These are phyloP conservation scores for Hydnomerulius pinastri DNA, from an alignment of 768 basidiomycete genomes.

Conservation along the genomic window DNA sequence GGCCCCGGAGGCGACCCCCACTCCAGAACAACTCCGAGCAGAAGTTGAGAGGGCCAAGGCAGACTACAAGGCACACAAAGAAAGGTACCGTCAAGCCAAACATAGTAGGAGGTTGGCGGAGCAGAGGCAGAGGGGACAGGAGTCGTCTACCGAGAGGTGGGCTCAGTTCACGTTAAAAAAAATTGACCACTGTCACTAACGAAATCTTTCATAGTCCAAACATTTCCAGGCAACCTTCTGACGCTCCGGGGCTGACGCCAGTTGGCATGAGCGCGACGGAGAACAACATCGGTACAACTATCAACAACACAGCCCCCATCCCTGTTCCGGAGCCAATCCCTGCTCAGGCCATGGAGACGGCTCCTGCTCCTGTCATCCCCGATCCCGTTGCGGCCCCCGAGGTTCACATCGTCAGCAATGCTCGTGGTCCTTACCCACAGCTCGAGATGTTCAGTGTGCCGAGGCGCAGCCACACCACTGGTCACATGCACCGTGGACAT, in stretches of 20 bases:
- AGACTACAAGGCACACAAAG: slow-evolving; percentile 69
- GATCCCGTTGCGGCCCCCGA: slow-evolving; percentile 16
- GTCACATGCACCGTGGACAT: slow-evolving; percentile 25
- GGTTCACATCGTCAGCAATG: slow-evolving; percentile 61
- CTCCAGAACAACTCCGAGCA: slow-evolving; percentile 29
- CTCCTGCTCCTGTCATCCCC: slow-evolving; percentile 11
- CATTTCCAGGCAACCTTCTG: slow-evolving; percentile 27
- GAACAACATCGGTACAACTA: slow-evolving; percentile 1
- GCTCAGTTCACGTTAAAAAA: not conserved
- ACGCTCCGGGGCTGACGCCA: slow-evolving; percentile 14
- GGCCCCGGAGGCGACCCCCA: slow-evolving; percentile 1
- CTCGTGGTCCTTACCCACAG: slow-evolving; percentile 59
- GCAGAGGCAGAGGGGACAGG: slow-evolving; percentile 23
- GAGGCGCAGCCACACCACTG: slow-evolving; percentile 37
- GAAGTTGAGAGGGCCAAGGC: slow-evolving; percentile 68
- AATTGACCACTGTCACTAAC: slow-evolving; percentile 7
- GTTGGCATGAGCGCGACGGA: not conserved
- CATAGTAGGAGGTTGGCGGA: slow-evolving; percentile 47
- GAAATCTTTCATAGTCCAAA: slow-evolving; percentile 2
- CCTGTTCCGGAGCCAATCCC: slow-evolving; percentile 9
- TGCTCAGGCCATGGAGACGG: slow-evolving; percentile 15
- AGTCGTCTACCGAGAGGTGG: slow-evolving; percentile 30
- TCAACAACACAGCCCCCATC: slow-evolving; percentile 4
- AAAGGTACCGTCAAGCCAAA: slow-evolving; percentile 61
- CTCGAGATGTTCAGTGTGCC: slow-evolving; percentile 66